Conservation (phyloP, 495 filamentous ascomycete species). For the Immersiella caudata region DNA sequence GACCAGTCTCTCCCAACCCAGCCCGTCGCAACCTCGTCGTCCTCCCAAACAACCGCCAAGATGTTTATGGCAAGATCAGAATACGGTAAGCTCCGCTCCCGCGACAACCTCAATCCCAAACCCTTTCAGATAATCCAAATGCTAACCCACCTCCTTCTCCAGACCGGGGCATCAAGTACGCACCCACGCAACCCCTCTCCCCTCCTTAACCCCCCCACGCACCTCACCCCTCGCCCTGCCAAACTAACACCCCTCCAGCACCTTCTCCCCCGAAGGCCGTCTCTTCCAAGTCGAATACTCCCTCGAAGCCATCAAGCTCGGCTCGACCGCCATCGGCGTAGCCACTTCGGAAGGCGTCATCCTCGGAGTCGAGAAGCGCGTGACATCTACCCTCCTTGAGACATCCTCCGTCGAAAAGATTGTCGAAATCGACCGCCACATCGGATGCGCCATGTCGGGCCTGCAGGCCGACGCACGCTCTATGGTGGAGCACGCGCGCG, state of each 20-base stretch:
- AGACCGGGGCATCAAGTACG: slow-evolving; percentile 99
- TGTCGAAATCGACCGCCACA: slow-evolving; percentile 97
- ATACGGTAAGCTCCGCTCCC: slow-evolving; percentile 70
- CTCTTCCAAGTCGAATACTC: slow-evolving; percentile 99
- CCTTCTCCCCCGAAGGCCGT: slow-evolving; percentile 99
- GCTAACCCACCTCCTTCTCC: slow-evolving; percentile 43
- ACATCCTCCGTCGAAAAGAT: slow-evolving; percentile 98
- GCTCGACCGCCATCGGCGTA: slow-evolving; percentile 96
- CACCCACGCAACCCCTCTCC: slow-evolving; percentile 19
- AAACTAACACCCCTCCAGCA: slow-evolving; percentile 57
- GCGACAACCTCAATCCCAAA: neutral
- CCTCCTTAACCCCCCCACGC: slow-evolving; percentile 3
- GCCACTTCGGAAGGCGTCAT: slow-evolving; percentile 92
- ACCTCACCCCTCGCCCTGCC: neutral
- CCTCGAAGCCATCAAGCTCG: slow-evolving; percentile 99
- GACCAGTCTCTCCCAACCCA: neutral
- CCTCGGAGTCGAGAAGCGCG: slow-evolving; percentile 97
- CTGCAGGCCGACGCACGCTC: slow-evolving; percentile 94
- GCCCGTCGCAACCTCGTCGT: slow-evolving; percentile 6
- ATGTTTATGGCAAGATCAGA: slow-evolving; percentile 99
- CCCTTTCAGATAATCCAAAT: neutral
- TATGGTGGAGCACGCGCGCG: slow-evolving; percentile 97
- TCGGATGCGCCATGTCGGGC: slow-evolving; percentile 97
- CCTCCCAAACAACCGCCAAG: slow-evolving; percentile 51
- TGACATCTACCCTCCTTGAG: slow-evolving; percentile 94